Evolutionary conservation across 371 early-diverging fungal genomes (phyloP), one percentile per base, ranked within the genome.

Genomic region (Blastocladiella emersonii): DNA sequence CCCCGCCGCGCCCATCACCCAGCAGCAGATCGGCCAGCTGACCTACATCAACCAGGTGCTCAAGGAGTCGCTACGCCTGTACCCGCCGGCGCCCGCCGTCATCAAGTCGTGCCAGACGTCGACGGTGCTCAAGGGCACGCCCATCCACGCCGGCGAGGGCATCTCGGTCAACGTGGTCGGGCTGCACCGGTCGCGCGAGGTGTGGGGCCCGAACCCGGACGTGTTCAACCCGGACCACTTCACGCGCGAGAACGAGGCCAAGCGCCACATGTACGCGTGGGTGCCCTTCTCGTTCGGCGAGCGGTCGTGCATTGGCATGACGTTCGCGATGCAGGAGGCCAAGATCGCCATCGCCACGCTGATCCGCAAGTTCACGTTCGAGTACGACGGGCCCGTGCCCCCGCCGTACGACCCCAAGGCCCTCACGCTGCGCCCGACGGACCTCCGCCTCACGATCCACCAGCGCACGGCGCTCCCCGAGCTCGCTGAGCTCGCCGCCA

Each of bases 151-250:
- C 32, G 53, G 53, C 34, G 30, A 51, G 15, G 13, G 30, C 15
- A 30, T 51, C 30, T 0, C 19, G 17, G 49, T 68, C 19, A 30
- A 37, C 32, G 61, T 61, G 17, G 49, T 55, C 43, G 66, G 64
- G 4, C 27, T 72, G 57, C 72, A 72, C 62, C 62, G 56, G 36
- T 71, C 72, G 34, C 64, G 65, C 34, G 51, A 61, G 30, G 56
- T 68, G 30, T 72, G 63, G 53, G 63, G 59, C 19, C 27, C 51
- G 12, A 57, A 65, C 56, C 71, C 72, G 23, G 59, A 64, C 15
- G 56, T 19, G 39, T 72, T 71, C 57, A 68, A 72, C 62, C 72
- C 72, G 25, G 72, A 72, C 39, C 66, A 71, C 19, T 72, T 61
- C 61, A 37, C 48, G 21, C 56, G 53, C 6, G 71, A 71, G 49